A percentile compares a stretch with the other conserved stretches of the same genome.
These are phyloP conservation scores for Ordospora pajunii DNA, from an alignment of 371 early-diverging fungal genomes.

Conservation along the genomic window DNA sequence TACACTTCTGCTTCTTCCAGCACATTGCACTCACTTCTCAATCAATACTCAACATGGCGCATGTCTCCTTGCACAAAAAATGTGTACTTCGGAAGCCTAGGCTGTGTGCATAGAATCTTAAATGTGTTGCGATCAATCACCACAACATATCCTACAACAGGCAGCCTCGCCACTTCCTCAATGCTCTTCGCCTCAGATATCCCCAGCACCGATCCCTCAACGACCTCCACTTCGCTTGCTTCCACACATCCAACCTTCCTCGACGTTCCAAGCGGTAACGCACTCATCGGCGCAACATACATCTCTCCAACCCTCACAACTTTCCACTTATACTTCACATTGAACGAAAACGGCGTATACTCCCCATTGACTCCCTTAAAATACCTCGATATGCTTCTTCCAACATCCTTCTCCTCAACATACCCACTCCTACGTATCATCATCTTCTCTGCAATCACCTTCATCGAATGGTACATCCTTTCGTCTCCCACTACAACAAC, in stretches of 20 bases:
- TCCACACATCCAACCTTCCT: slow-evolving; percentile 47
- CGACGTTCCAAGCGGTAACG: slow-evolving; percentile 57
- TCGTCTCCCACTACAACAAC: slow-evolving; percentile 57
- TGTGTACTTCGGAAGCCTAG: slow-evolving; percentile 44
- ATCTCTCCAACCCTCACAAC: slow-evolving; percentile 57
- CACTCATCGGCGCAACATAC: slow-evolving; percentile 57
- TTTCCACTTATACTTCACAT: slow-evolving; percentile 37
- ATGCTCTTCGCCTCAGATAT: slow-evolving; percentile 52
- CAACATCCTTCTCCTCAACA: slow-evolving; percentile 40
- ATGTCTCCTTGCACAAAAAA: slow-evolving; percentile 56
- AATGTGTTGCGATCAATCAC: slow-evolving; percentile 43
- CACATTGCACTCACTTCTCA: background rate
- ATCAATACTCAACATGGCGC: slow-evolving; percentile 48
- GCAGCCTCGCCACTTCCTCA: slow-evolving; percentile 52
- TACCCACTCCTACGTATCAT: slow-evolving; percentile 43
- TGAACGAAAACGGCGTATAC: slow-evolving; percentile 50
- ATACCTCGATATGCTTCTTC: slow-evolving; percentile 53
- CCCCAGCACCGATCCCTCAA: slow-evolving; percentile 52
- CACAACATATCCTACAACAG: slow-evolving; percentile 57
- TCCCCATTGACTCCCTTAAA: slow-evolving; percentile 58
- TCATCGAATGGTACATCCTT: slow-evolving; percentile 45
- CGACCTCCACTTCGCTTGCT: slow-evolving; percentile 31
- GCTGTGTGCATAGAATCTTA: slow-evolving; percentile 55
- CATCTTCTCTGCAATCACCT: slow-evolving; percentile 22
- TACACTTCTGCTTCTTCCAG: no score